Evolutionary conservation across 768 basidiomycete species (phyloP).

Genomic region (Tubosaeta sp.): DNA sequence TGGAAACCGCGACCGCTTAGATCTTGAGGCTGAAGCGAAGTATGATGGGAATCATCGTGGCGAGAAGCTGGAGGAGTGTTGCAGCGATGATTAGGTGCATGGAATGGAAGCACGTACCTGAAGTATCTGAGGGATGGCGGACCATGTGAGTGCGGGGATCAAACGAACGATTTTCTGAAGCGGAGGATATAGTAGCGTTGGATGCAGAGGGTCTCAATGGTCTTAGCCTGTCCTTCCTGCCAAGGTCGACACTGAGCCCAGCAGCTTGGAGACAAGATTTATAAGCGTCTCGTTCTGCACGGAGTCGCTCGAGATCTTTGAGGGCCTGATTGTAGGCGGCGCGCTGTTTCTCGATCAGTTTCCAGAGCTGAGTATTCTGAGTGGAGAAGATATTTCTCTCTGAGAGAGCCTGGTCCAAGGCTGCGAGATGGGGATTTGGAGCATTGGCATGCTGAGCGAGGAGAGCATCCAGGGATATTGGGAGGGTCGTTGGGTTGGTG

Average conservation of each 20-base stretch:
- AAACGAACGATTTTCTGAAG: conserved; percentile 11
- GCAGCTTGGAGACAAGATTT: conserved; percentile 32
- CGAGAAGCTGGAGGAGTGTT: conserved; percentile 5
- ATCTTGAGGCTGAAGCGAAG: conserved; percentile 18
- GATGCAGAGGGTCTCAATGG: conserved; percentile 20
- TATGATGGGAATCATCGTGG: conserved; percentile 20
- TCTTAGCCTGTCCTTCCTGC: conserved; percentile 26
- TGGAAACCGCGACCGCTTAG: conserved; percentile 4
- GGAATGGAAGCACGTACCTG: conserved; percentile 24
- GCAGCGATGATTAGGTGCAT: background rate
- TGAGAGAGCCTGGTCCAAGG: conserved; percentile 70
- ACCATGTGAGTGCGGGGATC: conserved; percentile 25
- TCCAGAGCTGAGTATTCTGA: conserved; percentile 93
- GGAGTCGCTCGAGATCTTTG: conserved; percentile 82
- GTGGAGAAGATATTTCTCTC: conserved; percentile 78
- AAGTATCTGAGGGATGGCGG: conserved; percentile 31
- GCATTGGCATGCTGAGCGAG: conserved; percentile 51
- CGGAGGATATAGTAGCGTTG: conserved; percentile 18
- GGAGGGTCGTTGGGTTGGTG: conserved; percentile 21
- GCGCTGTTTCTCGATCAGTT: conserved; percentile 89
- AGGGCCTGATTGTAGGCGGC: conserved; percentile 73
- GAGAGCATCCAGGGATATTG: conserved; percentile 50
- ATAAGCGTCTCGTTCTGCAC: conserved; percentile 72
- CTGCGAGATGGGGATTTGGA: conserved; percentile 49
- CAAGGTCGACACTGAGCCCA: conserved; percentile 37